Evolutionary conservation across 1,139 yeast genomes (phyloP).

Genomic region (Yarrowia galli): DNA sequence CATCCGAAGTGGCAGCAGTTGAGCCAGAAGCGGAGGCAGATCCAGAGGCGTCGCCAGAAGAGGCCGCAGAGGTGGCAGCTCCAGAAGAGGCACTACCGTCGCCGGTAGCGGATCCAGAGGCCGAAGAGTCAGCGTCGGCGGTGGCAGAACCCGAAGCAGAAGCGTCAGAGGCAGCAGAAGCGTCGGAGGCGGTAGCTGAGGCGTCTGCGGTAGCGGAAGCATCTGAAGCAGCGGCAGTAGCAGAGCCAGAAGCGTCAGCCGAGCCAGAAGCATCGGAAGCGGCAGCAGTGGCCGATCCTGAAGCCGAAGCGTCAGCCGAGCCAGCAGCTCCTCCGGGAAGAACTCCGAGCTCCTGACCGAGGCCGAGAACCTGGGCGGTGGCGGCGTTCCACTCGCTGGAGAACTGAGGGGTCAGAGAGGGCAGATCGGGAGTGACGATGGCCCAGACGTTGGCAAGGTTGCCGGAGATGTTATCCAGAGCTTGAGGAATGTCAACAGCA

Average conservation of each 20-base stretch:
- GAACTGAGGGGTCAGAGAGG: conserved; percentile 40
- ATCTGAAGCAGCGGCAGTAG: conserved; percentile 7
- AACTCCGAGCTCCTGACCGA: conserved; percentile 18
- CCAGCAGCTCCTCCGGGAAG: conserved; percentile 15
- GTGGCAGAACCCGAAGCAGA: conserved; percentile 29
- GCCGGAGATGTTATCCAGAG: conserved; percentile 39
- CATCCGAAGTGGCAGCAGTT: background rate
- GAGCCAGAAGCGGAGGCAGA: background rate
- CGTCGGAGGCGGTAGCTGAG: conserved; percentile 17
- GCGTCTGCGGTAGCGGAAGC: background rate
- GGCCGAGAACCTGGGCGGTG: conserved; percentile 38
- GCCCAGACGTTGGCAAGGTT: conserved; percentile 40
- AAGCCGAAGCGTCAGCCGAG: conserved; percentile 26
- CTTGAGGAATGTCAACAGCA: conserved; percentile 40
- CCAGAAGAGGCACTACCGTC: background rate
- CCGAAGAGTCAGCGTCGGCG: background rate
- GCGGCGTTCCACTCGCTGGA: conserved; percentile 40
- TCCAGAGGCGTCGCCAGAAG: background rate
- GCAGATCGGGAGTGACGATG: conserved; percentile 40
- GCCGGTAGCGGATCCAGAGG: background rate
- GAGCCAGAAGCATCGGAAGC: conserved; percentile 26
- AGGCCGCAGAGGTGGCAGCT: conserved; percentile 1
- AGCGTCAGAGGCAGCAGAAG: conserved; percentile 27
- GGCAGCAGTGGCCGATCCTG: conserved; percentile 2
- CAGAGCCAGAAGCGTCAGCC: conserved; percentile 20